Evolutionary conservation across 192 early-diverging fungal species (phyloP).

Genomic region (Backusella macrospora): DNA sequence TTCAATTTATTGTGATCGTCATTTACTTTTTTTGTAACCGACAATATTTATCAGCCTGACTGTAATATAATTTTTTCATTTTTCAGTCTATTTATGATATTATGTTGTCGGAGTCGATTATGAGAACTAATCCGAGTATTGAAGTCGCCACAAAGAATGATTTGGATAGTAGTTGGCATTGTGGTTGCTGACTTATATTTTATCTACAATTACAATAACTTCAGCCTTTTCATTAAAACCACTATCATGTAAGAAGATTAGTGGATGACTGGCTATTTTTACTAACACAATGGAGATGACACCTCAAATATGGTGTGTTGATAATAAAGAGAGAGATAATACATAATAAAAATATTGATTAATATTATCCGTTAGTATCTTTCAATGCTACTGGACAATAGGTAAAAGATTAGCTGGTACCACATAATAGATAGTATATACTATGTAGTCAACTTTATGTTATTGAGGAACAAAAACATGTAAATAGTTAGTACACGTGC

Average conservation of each 20-base stretch:
- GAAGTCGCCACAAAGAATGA: no score
- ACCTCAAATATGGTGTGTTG: neutral
- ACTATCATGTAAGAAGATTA: conserved; percentile 22
- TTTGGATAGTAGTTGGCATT: no score
- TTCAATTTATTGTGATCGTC: no score
- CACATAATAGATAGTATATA: no score
- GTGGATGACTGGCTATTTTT: conserved; percentile 19
- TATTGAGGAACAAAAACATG: neutral
- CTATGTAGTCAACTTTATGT: conserved; percentile 32
- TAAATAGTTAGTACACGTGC: neutral
- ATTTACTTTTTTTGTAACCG: no score
- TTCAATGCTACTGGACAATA: conserved; percentile 32
- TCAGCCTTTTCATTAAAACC: conserved; percentile 24
- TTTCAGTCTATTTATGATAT: no score
- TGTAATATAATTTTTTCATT: no score
- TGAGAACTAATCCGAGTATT: no score
- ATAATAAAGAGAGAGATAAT: no score
- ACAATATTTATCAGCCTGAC: no score
- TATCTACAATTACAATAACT: conserved; percentile 37
- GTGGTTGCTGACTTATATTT: conserved; percentile 33
- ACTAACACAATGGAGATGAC: conserved; percentile 18
- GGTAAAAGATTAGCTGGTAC: conserved; percentile 30
- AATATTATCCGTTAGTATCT: neutral
- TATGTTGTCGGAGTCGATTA: no score
- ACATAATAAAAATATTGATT: no score